phyloP scores from a whole-genome alignment of 768 basidiomycete genomes.

The Rhodotorula kratochvilovae region DNA sequence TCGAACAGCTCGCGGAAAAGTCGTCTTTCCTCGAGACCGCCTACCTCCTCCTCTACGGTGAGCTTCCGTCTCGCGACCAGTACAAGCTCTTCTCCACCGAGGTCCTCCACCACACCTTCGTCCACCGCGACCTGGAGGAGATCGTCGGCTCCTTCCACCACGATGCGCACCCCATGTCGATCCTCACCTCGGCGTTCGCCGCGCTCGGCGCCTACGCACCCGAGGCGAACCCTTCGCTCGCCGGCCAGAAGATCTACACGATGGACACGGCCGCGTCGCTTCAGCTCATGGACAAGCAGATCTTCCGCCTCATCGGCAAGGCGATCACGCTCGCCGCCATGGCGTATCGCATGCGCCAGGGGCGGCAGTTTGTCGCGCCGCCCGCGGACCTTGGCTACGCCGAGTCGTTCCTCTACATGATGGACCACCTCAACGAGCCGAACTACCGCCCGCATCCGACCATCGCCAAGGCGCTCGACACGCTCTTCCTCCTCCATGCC shows the following conservation, averaged over 20 bases:
- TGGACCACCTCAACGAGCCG: slow-evolving; percentile 48
- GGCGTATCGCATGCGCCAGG: slow-evolving; percentile 89
- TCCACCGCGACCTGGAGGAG: slow-evolving; percentile 30
- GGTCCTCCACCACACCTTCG: slow-evolving; percentile 65
- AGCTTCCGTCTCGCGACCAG: slow-evolving; percentile 58
- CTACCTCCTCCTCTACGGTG: slow-evolving; percentile 80
- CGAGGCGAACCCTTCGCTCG: slow-evolving; percentile 71
- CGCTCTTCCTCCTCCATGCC: slow-evolving; percentile 65
- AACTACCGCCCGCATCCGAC: slow-evolving; percentile 76
- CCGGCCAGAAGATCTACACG: slow-evolving; percentile 55
- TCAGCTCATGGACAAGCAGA: slow-evolving; percentile 83
- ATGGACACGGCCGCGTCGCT: slow-evolving; percentile 46
- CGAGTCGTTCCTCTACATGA: slow-evolving; percentile 76
- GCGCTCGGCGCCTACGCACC: slow-evolving; percentile 59
- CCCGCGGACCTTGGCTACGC: slow-evolving; percentile 56
- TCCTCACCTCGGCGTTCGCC: slow-evolving; percentile 77
- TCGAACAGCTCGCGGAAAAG: slow-evolving; percentile 77
- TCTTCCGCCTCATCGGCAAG: slow-evolving; percentile 64
- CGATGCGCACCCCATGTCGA: slow-evolving; percentile 89
- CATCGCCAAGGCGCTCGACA: slow-evolving; percentile 79
- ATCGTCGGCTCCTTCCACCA: slow-evolving; percentile 61
- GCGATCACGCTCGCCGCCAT: slow-evolving; percentile 86
- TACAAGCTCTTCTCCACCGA: slow-evolving; percentile 63
- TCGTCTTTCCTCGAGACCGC: slow-evolving; percentile 77
- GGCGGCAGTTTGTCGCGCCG: slow-evolving; percentile 77